Evolutionary conservation across 768 basidiomycete species (phyloP), one percentile per base, ranked within the genome.

Genomic region (Tricholoma matsutake): DNA sequence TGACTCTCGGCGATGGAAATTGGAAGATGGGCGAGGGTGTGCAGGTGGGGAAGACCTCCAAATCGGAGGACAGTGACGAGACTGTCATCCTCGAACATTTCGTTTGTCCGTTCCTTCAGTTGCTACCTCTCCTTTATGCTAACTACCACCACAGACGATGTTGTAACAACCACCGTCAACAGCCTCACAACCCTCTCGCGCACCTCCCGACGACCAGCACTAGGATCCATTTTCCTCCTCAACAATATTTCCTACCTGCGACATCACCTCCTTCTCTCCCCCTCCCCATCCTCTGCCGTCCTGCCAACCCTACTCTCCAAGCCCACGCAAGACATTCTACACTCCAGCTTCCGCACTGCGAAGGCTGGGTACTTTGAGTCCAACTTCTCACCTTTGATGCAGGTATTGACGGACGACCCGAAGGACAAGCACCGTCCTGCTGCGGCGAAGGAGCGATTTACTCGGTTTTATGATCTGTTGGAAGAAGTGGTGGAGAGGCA

Each of bases 11-110:
- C 0, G 92, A 94, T 61, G 92, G 92, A 9, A 94, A 94, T 64
- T 94, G 92, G 92, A 91, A 85, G 73, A 94, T 94, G 92, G 92
- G 92, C 4, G 91, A 91, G 62, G 91, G 91, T 5, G 80, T 90
- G 20, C 80, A 81, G 65, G 84, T 88, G 6, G 83, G 82, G 9
- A 85, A 83, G 65, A 70, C 68, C 2, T 63, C 72, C 6, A 83
- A 83, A 58, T 64, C 75, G 1, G 77, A 76, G 4, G 87, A 85
- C 31, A 78, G 78, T 9, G 86, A 86, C 58, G 86, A 88, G 66
- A 75, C 73, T 39, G 74, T 80, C 16, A 78, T 94, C 10, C 74
- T 92, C 22, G 88, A 93, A 67, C 91, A 93, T 70, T 94, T 84
- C 67, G 76, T 86, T 8, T 85, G 92, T 92, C 61, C 57, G 88